phyloP scores from a whole-genome alignment of 108 stramenopile genomes.

The Skeletonema costatum region DNA sequence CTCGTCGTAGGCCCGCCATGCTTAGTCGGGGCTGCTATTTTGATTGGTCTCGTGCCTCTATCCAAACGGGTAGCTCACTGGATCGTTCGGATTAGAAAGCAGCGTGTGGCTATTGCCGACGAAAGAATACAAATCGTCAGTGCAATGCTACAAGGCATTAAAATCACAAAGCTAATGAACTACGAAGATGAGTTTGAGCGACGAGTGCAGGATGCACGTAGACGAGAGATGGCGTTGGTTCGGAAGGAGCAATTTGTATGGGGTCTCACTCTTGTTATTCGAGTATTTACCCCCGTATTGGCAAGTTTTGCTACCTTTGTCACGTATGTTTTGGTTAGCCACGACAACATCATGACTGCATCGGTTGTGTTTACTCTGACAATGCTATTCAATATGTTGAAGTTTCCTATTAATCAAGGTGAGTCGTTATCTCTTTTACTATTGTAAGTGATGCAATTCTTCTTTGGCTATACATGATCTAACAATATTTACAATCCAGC shows the following conservation, averaged over 20 bases:
- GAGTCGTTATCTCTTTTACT: no score
- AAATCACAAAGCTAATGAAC: conserved; percentile 81
- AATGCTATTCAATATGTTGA: conserved; percentile 62
- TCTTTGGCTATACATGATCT: no score
- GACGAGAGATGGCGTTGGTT: conserved; percentile 52
- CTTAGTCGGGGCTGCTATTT: conserved; percentile 67
- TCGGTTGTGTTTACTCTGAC: conserved; percentile 65
- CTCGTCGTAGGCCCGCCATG: conserved; percentile 63
- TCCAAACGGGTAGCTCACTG: conserved; percentile 54
- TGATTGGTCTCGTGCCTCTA: conserved; percentile 77
- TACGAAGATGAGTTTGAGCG: conserved; percentile 68
- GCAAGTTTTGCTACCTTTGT: conserved; percentile 74
- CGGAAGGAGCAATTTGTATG: conserved; percentile 67
- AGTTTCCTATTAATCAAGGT: conserved; percentile 41
- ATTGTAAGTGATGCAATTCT: no score
- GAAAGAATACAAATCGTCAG: conserved; percentile 63
- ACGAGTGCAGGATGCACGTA: conserved; percentile 46
- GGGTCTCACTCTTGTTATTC: conserved; percentile 70
- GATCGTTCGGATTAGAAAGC: conserved; percentile 64
- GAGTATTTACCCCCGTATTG: conserved; percentile 66
- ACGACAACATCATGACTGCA: conserved; percentile 60
- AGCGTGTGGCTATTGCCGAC: conserved; percentile 66
- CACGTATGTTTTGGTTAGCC: conserved; percentile 63
- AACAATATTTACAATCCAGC: background rate
- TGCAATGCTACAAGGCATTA: conserved; percentile 79